Evolutionary conservation across 495 filamentous ascomycete genomes (phyloP).

Genomic region (Pyrenopolyporus hunteri): DNA sequence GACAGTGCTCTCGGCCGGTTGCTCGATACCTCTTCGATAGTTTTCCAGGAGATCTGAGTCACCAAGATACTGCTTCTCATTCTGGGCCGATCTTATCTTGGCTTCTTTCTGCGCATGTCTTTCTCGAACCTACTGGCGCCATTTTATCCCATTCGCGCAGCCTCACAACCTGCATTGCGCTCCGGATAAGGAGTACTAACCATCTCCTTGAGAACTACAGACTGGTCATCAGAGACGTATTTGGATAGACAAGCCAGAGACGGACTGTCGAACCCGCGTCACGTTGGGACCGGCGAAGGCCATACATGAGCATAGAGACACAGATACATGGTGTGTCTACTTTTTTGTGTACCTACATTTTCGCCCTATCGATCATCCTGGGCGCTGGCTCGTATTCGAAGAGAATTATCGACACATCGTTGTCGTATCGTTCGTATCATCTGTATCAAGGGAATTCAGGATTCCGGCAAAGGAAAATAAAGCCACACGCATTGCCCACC

Average conservation of each 20-base stretch:
- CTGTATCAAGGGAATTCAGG: background rate
- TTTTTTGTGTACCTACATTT: slow-evolving; percentile 10
- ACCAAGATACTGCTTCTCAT: slow-evolving; percentile 13
- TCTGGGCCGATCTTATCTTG: slow-evolving; percentile 10
- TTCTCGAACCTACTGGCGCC: slow-evolving; percentile 18
- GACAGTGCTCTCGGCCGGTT: slow-evolving; percentile 4
- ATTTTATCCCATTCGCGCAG: slow-evolving; percentile 14
- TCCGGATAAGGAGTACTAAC: slow-evolving; percentile 4
- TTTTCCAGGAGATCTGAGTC: slow-evolving; percentile 24
- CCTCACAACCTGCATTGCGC: slow-evolving; percentile 1
- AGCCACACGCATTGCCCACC: background rate
- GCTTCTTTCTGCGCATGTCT: slow-evolving; percentile 14
- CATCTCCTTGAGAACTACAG: slow-evolving; percentile 1
- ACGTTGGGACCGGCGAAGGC: background rate
- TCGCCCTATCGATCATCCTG: background rate
- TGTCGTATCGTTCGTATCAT: background rate
- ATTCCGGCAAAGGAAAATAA: background rate
- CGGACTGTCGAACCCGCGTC: slow-evolving; percentile 19
- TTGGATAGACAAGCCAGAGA: slow-evolving; percentile 30
- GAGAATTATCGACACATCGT: background rate
- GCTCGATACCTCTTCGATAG: slow-evolving; percentile 22
- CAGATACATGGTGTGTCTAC: slow-evolving; percentile 2
- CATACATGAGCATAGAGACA: slow-evolving; percentile 3
- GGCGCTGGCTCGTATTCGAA: slow-evolving; percentile 2
- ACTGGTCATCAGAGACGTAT: slow-evolving; percentile 28